Evolutionary conservation across 345 rosid genomes (phyloP).

Genomic region (Kandelia obovata): DNA sequence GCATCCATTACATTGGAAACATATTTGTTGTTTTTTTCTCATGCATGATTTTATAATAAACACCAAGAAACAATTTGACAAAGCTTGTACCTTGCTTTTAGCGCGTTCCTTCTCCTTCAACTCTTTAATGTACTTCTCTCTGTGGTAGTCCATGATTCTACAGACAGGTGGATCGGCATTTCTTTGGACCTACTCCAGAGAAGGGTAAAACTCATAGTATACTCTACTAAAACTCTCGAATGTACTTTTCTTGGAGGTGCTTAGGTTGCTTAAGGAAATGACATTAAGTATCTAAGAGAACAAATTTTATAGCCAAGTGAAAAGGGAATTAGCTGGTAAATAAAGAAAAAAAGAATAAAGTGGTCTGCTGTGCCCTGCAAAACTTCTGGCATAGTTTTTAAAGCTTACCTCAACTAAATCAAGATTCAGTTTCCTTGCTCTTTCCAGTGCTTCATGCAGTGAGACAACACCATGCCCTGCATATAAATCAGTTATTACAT

Average conservation of each 20-base stretch:
- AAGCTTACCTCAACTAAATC: slow-evolving; percentile 61
- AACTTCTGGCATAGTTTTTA: not conserved
- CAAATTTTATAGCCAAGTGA: not conserved
- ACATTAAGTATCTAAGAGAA: not conserved
- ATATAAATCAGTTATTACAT: not conserved
- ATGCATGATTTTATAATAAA: not conserved
- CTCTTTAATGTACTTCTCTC: slow-evolving; percentile 33
- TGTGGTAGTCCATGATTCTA: slow-evolving; percentile 54
- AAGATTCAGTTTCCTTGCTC: slow-evolving; percentile 37
- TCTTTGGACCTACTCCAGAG: slow-evolving; percentile 43
- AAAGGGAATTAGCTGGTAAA: not conserved
- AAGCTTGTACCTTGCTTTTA: slow-evolving; percentile 45
- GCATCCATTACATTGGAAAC: not conserved
- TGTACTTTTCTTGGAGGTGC: not conserved
- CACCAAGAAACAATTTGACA: slow-evolving; percentile 8
- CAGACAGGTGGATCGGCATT: slow-evolving; percentile 56
- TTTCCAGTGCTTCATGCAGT: slow-evolving; percentile 38
- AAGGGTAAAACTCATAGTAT: not conserved
- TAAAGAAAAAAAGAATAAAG: too few relatives aligned
- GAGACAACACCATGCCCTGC: slow-evolving; percentile 51
- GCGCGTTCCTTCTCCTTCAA: slow-evolving; percentile 46
- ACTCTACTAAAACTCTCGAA: not conserved
- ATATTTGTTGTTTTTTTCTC: not conserved
- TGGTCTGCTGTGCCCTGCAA: not conserved
- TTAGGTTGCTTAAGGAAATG: not conserved